Percentiles rank a stretch among this genome's conserved stretches.
Evolutionary conservation across 2,329 filamentous ascomycete species (phyloP).

Genomic region (Pseudofabraea citricarpa): DNA sequence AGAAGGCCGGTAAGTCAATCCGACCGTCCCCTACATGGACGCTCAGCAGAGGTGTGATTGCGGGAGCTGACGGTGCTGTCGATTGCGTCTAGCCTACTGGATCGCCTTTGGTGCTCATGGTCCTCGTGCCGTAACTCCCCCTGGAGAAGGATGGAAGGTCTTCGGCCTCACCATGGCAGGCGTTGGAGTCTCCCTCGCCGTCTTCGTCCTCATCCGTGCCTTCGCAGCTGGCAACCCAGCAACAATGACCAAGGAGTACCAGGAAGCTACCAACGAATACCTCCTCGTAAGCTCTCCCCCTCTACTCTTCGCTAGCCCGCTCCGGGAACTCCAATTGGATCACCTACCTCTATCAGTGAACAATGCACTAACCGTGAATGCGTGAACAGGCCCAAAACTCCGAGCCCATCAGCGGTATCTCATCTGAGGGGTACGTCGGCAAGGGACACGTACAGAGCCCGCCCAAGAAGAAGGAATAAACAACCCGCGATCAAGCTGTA

Average conservation of each 20-base stretch:
- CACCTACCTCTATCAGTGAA: too few relatives aligned
- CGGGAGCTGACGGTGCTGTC: constrained; percentile 14
- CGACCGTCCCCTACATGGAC: too few relatives aligned
- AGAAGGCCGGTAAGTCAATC: constrained; percentile 84
- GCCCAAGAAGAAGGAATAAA: constrained; percentile 26
- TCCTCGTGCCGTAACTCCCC: constrained; percentile 75
- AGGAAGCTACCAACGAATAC: constrained; percentile 92
- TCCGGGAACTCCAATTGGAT: too few relatives aligned
- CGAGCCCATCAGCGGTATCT: constrained; percentile 82
- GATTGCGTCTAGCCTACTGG: constrained; percentile 76
- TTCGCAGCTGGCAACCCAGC: constrained; percentile 69
- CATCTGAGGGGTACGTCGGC: constrained; percentile 73
- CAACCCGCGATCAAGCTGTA: too few relatives aligned
- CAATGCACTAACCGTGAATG: too few relatives aligned
- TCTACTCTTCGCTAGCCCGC: too few relatives aligned
- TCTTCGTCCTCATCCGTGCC: constrained; percentile 70
- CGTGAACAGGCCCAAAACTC: constrained; percentile 74
- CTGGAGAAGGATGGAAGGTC: constrained; percentile 80
- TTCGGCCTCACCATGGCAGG: constrained; percentile 68
- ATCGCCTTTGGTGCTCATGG: constrained; percentile 97
- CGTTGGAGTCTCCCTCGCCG: constrained; percentile 56
- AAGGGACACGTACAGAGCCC: constrained; percentile 67
- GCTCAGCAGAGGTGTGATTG: background rate
- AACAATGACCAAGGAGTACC: constrained; percentile 96
- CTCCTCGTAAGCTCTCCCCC: too few relatives aligned